phyloP scores from a whole-genome alignment of 225 moss, liverwort and hornwort genomes.

The Sphagnum contortum region DNA sequence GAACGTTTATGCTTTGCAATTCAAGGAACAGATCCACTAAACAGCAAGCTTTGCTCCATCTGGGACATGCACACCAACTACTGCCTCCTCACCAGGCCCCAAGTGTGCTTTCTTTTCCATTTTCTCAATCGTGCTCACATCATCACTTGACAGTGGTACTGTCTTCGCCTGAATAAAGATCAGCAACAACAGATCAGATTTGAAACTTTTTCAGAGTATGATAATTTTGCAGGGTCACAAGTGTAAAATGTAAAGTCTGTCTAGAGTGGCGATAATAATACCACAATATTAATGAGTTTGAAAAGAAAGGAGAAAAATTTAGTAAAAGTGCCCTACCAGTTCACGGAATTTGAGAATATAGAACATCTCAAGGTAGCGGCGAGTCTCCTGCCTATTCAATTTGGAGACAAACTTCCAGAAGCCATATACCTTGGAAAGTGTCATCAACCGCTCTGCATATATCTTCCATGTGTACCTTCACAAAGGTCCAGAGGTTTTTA shows the following conservation, averaged over 20 bases:
- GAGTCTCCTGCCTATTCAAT: slow-evolving; percentile 51
- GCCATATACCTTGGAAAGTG: slow-evolving; percentile 71
- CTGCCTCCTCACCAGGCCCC: slow-evolving; percentile 16
- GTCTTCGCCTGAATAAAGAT: slow-evolving; percentile 43
- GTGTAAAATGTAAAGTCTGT: no score
- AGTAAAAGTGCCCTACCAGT: slow-evolving; percentile 31
- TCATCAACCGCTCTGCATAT: slow-evolving; percentile 82
- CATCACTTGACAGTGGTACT: slow-evolving; percentile 58
- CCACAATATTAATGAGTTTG: no score
- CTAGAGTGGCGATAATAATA: no score
- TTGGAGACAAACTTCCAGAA: slow-evolving; percentile 94
- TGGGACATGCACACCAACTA: slow-evolving; percentile 20
- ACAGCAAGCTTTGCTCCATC: neutral
- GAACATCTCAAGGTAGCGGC: slow-evolving; percentile 87
- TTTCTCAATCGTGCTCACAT: slow-evolving; percentile 24
- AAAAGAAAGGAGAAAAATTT: no score
- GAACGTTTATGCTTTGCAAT: no score
- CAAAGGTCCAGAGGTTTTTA: neutral
- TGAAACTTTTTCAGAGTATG: no score
- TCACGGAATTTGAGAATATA: slow-evolving; percentile 78
- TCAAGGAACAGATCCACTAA: neutral
- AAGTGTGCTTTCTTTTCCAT: slow-evolving; percentile 30
- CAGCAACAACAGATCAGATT: neutral
- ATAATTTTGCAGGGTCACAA: no score
- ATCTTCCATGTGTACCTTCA: slow-evolving; percentile 81